These are phyloP conservation scores for Glarea lozoyensis DNA, from an alignment of 495 filamentous ascomycete species.

Conservation along the genomic window DNA sequence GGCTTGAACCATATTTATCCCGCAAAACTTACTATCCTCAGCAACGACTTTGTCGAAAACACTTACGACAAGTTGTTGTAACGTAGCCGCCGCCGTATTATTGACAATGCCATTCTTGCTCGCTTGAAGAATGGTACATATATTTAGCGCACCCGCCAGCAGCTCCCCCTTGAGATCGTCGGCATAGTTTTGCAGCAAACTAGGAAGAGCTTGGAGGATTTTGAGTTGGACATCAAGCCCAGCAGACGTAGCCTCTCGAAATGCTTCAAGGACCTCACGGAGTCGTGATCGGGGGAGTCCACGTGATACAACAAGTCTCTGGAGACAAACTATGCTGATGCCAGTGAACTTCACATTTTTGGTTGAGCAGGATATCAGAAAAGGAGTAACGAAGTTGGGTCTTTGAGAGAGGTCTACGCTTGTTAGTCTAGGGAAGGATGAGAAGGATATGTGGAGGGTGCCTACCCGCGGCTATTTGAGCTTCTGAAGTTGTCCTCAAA, in stretches of 20 bases:
- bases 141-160: conserved; percentile 70
- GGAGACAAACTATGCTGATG: conserved; percentile 78
- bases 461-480: conserved; percentile 77
- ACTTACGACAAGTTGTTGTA: conserved; percentile 87
- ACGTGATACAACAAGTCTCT: conserved; percentile 73
- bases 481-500: conserved; percentile 66
- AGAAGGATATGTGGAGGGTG: too few relatives aligned
- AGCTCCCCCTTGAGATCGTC: conserved; percentile 71
- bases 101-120: conserved; percentile 89
- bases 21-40: conserved; percentile 58
- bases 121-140: conserved; percentile 82
- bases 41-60: conserved; percentile 83
- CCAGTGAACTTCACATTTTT: conserved; percentile 82
- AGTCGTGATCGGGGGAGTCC: conserved; percentile 65
- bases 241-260: conserved; percentile 66
- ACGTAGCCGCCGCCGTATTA: conserved; percentile 86
- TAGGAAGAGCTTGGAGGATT: conserved; percentile 88
- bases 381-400: conserved; percentile 79
- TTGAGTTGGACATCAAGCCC: conserved; percentile 92
- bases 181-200: conserved; percentile 83
- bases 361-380: conserved; percentile 83
- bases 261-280: conserved; percentile 74
- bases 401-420: conserved; percentile 68
- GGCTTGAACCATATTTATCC: background rate
- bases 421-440: conserved; percentile 3